Evolutionary conservation across 108 stramenopile genomes (phyloP).

Genomic region (Cyclostephanos tholiformis): DNA sequence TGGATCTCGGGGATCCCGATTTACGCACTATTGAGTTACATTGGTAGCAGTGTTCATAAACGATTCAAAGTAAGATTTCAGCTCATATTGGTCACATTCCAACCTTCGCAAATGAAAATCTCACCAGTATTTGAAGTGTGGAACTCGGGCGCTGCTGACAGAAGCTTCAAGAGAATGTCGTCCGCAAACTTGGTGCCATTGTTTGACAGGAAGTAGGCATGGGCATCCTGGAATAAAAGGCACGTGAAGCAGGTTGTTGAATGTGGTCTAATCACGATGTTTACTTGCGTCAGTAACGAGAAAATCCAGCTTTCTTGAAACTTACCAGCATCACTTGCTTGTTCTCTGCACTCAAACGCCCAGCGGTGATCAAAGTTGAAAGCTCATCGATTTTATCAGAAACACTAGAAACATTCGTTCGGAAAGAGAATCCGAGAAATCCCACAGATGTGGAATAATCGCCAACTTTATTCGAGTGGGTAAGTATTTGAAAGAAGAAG

Average conservation of each 20-base stretch:
- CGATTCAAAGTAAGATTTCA: not conserved
- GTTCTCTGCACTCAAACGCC: constrained; percentile 53
- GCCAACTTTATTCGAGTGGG: constrained; percentile 1
- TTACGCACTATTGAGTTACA: constrained; percentile 20
- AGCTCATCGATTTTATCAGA: constrained; percentile 57
- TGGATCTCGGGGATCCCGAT: constrained; percentile 25
- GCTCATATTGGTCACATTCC: not conserved
- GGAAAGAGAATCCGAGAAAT: constrained; percentile 14
- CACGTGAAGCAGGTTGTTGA: not conserved
- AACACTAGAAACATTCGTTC: constrained; percentile 5
- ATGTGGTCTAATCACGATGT: no score
- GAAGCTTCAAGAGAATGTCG: constrained; percentile 33
- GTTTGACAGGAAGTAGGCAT: constrained; percentile 22
- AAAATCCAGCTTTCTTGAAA: no score
- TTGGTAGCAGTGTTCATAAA: not conserved
- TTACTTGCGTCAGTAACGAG: no score
- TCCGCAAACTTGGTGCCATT: constrained; percentile 36
- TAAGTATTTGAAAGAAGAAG: not conserved
- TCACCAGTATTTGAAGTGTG: constrained; percentile 47
- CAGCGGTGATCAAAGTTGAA: constrained; percentile 57
- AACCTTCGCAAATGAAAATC: no score
- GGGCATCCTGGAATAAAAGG: constrained; percentile 13
- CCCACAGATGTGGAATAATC: constrained; percentile 45
- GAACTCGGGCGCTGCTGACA: constrained; percentile 52
- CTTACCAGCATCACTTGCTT: constrained; percentile 24